Base-by-base conservation (phyloP, 2,329 filamentous ascomycete genomes). In the Colletotrichum sp. region DNA sequence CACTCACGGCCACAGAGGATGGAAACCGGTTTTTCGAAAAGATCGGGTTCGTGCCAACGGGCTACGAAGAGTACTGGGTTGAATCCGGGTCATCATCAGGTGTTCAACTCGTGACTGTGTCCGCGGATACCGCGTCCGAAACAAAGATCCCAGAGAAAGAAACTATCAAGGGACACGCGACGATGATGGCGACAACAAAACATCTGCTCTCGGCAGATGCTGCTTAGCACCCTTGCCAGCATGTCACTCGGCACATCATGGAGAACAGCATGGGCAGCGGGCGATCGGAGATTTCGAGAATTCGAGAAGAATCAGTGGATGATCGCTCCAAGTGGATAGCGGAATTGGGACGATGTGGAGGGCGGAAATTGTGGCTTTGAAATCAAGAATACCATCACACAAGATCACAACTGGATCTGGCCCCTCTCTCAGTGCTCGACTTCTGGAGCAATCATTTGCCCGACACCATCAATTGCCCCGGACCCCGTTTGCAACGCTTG, bases 1-100 rank as follows among this genome's bases (percentile, higher is more conserved):
- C 82, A 9, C 78, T 83, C 32, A 83, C 81, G 8, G 82, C 82
- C 1, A 83, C 81, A 6, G 59, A 76, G 3, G 79, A 79, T 4
- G 82, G 82, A 6, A 78, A 77, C n/a, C 79, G 76, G 48, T 78
- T 78, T n/a, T 83, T 82, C 65, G 69, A 78, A 13, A 78, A 78
- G 32, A 59, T 83, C 39, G 81, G 80, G 0, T 82, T 82, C 39
- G 59, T 66, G 32, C 68, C 80, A 2, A 83, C 82, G 1, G 82
- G 82, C 15, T 83, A 83, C 36, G 74, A 78, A 25, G 82, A 83
- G 68, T 68, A 79, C 1, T 82, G 82, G 75, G 64, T 78, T 19
- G 27, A 52, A 1, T 36, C 60, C 16, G 55, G 65, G 3, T 34
- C 68, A 6, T 39, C 68, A 2, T 9, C 60, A 44, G 15, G 44